phyloP scores from a whole-genome alignment of 257 asterid genomes.

The Primulina tabacum region DNA sequence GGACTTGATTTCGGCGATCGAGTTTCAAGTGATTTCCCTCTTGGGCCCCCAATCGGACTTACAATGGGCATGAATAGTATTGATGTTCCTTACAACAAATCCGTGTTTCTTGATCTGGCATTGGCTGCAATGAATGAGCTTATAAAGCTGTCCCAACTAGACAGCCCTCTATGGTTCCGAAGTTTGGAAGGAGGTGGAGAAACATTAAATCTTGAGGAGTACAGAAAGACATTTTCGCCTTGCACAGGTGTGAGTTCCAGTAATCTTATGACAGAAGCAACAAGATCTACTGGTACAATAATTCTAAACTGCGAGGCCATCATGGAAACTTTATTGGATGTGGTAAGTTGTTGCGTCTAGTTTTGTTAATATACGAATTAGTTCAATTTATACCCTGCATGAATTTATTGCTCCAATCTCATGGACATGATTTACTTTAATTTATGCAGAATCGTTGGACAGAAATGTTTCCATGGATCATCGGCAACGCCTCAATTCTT shows the following conservation, averaged over 20 bases:
- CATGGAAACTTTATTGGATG: conserved; percentile 67
- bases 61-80: conserved; percentile 26
- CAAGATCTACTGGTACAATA: conserved; percentile 58
- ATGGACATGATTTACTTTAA: not conserved
- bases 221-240: conserved; percentile 51
- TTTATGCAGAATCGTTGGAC: conserved; percentile 46
- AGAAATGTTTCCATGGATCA: conserved; percentile 48
- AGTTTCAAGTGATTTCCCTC: conserved; percentile 31
- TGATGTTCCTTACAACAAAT: conserved; percentile 44
- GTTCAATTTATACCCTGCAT: not conserved
- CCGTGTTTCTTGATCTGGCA: conserved; percentile 54
- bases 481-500: conserved; percentile 42
- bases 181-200: conserved; percentile 51
- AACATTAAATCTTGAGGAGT: conserved; percentile 63
- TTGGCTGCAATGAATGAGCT: conserved; percentile 69
- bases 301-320: conserved; percentile 44
- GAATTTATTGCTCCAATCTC: not conserved
- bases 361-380: not conserved
- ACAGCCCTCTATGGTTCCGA: conserved; percentile 63
- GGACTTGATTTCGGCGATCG: conserved; percentile 52
- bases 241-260: conserved; percentile 54
- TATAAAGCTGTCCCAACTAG: conserved; percentile 57
- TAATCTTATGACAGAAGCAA: conserved; percentile 61
- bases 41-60: conserved; percentile 34
- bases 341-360: conserved; percentile 32